phyloP scores from a whole-genome alignment of 2,329 filamentous ascomycete genomes.

The Fusarium circinatum region DNA sequence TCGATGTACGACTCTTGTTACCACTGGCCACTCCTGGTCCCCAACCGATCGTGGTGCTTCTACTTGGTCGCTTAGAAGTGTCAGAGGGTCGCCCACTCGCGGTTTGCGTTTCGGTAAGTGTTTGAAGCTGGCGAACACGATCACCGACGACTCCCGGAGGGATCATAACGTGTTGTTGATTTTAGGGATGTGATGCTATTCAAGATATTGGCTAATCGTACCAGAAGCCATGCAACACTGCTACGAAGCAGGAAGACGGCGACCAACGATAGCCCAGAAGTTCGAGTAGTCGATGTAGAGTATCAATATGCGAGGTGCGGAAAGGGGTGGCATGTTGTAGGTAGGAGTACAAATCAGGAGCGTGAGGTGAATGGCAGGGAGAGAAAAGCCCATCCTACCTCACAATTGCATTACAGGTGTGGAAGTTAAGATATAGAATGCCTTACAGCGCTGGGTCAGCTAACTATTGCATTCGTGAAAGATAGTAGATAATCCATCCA shows the following conservation, averaged over 20 bases:
- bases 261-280: background rate
- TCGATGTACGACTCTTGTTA: conserved; percentile 43
- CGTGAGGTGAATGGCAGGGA: background rate
- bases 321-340: conserved; percentile 17
- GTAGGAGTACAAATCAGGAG: background rate
- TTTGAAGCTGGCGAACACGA: conserved; percentile 45
- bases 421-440: conserved; percentile 6
- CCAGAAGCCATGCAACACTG: conserved; percentile 17
- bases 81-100: conserved; percentile 1
- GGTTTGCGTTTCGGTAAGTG: conserved; percentile 28
- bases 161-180: conserved; percentile 26
- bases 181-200: conserved; percentile 2
- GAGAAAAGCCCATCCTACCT: conserved; percentile 1
- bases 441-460: background rate
- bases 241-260: conserved; percentile 16
- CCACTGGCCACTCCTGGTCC: conserved; percentile 40
- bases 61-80: conserved; percentile 34
- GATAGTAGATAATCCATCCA: background rate
- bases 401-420: background rate
- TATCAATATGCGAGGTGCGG: conserved; percentile 13
- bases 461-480: conserved; percentile 13
- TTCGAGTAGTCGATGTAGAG: conserved; percentile 17
- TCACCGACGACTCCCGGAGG: conserved; percentile 44
- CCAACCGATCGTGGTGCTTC: conserved; percentile 44
- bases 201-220: conserved; percentile 6